Conservation (phyloP, 169 alveolate genomes). For the Plasmodium falciparum region DNA sequence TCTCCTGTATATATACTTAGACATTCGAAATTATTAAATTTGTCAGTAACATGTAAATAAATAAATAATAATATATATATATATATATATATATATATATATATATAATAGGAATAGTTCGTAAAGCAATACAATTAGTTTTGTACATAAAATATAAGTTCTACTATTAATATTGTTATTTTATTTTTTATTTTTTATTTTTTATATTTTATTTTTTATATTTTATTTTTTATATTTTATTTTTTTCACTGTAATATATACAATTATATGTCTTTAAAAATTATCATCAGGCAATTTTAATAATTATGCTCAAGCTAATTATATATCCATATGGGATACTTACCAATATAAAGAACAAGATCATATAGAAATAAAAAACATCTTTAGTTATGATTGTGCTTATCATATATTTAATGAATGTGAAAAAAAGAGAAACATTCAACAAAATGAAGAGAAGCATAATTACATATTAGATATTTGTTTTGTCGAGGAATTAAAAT, state of each 20-base stretch:
- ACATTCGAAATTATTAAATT: background rate
- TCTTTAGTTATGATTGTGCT: background rate
- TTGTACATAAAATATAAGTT: no score
- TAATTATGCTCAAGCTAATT: background rate
- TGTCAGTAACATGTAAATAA: constrained; percentile 1
- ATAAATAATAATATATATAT: background rate
- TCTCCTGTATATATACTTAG: background rate
- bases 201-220: no score
- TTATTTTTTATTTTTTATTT: background rate
- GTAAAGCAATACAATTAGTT: no score
- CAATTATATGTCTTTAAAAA: background rate
- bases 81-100: background rate
- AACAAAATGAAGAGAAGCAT: background rate
- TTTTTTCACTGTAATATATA: background rate
- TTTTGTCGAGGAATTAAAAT: background rate
- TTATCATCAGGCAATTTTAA: background rate
- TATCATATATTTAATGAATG: background rate
- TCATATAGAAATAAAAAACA: constrained; percentile 3
- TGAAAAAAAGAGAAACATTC: background rate
- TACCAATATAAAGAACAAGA: background rate
- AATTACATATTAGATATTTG: background rate
- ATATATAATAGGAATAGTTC: background rate
- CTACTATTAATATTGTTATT: background rate
- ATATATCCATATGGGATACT: background rate
- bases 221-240: background rate